phyloP scores from a whole-genome alignment of 139 green algal genomes.

The Monoraphidium neglectum region DNA sequence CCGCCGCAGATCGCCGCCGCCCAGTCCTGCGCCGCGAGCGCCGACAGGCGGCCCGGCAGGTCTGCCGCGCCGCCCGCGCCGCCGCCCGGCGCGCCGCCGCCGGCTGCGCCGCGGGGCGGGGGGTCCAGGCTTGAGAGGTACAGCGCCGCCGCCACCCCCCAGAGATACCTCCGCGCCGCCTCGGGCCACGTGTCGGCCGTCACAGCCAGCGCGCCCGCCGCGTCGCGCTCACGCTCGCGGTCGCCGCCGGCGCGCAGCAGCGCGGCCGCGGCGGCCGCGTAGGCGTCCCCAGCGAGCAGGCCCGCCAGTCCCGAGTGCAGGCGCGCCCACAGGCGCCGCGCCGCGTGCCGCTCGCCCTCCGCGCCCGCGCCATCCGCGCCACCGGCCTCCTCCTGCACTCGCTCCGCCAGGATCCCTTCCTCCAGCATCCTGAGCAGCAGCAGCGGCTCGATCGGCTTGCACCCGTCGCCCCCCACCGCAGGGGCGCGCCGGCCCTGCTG shows the following conservation, averaged over 20 bases:
- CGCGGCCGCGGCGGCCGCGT: constrained; percentile 26
- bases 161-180: constrained; percentile 50
- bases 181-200: constrained; percentile 62
- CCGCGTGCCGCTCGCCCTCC: not conserved
- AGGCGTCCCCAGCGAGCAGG: constrained; percentile 49
- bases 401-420: constrained; percentile 4
- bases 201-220: not conserved
- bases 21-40: too few species aligned
- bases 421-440: constrained; percentile 11
- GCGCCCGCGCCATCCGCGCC: not conserved
- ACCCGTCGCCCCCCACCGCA: too few species aligned
- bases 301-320: constrained; percentile 45
- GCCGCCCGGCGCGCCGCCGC: constrained; percentile 1
- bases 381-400: not conserved
- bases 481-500: too few species aligned
- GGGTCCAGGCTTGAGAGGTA: constrained; percentile 28
- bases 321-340: constrained; percentile 22
- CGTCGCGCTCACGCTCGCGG: not conserved
- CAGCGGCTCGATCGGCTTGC: constrained; percentile 1
- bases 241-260: not conserved
- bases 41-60: too few species aligned
- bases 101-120: constrained; percentile 2
- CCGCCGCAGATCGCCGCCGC: not conserved
- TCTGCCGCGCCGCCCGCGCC: not conserved
- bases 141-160: constrained; percentile 38